These are phyloP conservation scores for Ustilago nuda DNA, from an alignment of 1,284 basidiomycete species.

Conservation along the genomic window DNA sequence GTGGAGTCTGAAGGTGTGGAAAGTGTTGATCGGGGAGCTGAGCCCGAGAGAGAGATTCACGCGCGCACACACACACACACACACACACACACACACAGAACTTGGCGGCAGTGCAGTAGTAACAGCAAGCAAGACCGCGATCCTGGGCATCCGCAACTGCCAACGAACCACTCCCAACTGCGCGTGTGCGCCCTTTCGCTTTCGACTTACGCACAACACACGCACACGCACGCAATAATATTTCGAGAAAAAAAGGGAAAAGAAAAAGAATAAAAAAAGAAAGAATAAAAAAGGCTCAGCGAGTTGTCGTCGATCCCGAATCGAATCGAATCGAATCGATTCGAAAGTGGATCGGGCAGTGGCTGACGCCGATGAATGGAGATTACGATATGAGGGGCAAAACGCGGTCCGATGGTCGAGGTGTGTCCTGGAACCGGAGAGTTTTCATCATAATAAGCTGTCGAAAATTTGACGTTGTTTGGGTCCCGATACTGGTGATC, in stretches of 20 bases:
- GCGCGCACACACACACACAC: no score
- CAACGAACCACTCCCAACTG: neutral
- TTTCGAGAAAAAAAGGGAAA: neutral
- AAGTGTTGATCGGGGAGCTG: conserved; percentile 1
- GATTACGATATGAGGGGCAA: neutral
- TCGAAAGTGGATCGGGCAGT: neutral
- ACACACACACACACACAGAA: neutral
- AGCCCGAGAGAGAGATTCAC: neutral
- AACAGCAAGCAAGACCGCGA: conserved; percentile 6
- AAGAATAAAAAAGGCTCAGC: neutral
- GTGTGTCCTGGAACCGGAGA: no score
- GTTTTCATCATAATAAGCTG: neutral
- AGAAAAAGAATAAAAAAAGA: neutral
- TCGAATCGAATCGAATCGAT: neutral
- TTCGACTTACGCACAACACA: conserved; percentile 2
- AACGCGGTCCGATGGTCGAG: neutral
- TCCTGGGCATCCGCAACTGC: conserved; percentile 15
- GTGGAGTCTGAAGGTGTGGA: conserved; percentile 16
- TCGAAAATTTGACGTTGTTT: no score
- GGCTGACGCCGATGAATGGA: neutral
- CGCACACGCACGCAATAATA: conserved; percentile 1
- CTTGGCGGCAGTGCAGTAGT: conserved; percentile 10
- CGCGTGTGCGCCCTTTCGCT: conserved; percentile 14
- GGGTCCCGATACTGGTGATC: no score
- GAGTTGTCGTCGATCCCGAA: neutral